Percentiles rank a stretch among this genome's conserved stretches.
These are phyloP conservation scores for Eucalyptus sideroxylon DNA, from an alignment of 345 rosid genomes.

Conservation along the genomic window DNA sequence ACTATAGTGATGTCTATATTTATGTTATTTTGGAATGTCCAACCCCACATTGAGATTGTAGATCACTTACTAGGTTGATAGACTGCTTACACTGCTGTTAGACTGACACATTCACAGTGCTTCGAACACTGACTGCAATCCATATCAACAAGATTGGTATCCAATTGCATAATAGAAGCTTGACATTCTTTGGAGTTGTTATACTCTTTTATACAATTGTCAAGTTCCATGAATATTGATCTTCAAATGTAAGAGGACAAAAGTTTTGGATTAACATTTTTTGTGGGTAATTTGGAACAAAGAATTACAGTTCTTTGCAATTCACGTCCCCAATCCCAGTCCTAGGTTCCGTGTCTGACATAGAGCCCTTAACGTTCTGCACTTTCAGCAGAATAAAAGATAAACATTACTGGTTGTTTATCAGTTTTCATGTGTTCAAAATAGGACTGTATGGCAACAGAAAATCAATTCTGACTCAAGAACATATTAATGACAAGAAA, in stretches of 20 bases:
- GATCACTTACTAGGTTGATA: neutral
- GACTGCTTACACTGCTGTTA: neutral
- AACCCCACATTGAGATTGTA: neutral
- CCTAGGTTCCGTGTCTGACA: neutral
- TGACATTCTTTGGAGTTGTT: neutral
- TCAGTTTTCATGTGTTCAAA: neutral
- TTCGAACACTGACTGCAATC: neutral
- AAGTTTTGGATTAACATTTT: neutral
- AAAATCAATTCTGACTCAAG: neutral
- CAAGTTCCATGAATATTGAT: neutral
- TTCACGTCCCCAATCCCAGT: neutral
- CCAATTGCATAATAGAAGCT: neutral
- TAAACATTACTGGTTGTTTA: neutral
- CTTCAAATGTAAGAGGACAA: neutral
- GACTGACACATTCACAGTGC: neutral
- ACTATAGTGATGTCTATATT: neutral
- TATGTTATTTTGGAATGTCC: neutral
- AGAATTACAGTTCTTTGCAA: neutral
- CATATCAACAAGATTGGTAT: neutral
- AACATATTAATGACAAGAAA: neutral
- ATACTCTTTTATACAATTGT: neutral
- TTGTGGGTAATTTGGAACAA: neutral
- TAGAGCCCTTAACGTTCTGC: neutral
- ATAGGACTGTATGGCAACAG: neutral
- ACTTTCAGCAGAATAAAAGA: neutral